These are phyloP conservation scores for peach (Prunus persica) DNA, from an alignment of 306 rosid species.

Conservation along the genomic window DNA sequence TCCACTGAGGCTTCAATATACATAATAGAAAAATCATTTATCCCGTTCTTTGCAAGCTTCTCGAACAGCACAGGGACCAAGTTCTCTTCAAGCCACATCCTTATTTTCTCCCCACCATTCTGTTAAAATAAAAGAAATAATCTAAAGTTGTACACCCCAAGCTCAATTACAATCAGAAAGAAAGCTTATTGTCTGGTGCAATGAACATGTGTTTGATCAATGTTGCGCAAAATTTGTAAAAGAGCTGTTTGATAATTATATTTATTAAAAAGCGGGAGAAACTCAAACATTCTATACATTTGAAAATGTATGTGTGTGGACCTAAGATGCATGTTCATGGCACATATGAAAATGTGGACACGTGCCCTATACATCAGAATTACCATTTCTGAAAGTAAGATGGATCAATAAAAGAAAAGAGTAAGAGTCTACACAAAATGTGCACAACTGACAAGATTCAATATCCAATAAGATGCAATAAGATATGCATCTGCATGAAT, in stretches of 20 bases:
- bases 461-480: too few relatives aligned
- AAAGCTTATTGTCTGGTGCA: background rate
- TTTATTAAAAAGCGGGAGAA: background rate
- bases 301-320: too few relatives aligned
- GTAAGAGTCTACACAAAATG: background rate
- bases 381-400: background rate
- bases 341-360: background rate
- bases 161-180: background rate
- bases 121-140: constrained; percentile 1
- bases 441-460: background rate
- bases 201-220: background rate
- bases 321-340: background rate
- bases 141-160: background rate
- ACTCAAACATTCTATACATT: background rate
- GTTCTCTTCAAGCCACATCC: constrained; percentile 25
- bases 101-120: constrained; percentile 21
- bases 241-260: background rate
- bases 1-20: constrained; percentile 13
- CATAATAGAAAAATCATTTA: constrained; percentile 4
- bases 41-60: constrained; percentile 9
- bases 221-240: background rate
- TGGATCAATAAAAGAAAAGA: background rate
- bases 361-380: background rate
- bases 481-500: background rate
- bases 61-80: constrained; percentile 20